Evolutionary conservation across 176 grass and related monocot species (phyloP).

Genomic region (Musa beccarii): DNA sequence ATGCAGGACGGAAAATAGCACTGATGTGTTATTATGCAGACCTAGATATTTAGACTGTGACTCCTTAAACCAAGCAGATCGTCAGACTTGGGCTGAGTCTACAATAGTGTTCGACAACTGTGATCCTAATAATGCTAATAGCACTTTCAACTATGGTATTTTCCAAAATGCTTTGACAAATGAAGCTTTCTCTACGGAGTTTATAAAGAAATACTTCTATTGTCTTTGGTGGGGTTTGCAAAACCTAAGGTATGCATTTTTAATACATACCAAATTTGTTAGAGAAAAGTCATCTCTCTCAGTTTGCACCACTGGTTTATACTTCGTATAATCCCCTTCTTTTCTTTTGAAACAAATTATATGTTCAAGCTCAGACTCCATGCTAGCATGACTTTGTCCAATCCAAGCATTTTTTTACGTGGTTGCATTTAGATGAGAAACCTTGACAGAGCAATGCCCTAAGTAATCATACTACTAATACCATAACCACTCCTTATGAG

Average conservation of each 20-base stretch:
- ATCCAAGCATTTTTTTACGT: neutral
- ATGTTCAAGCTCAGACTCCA: neutral
- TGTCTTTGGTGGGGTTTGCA: constrained; percentile 99
- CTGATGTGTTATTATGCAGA: constrained; percentile 15
- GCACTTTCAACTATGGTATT: constrained; percentile 70
- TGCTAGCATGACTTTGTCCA: neutral
- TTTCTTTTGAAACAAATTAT: neutral
- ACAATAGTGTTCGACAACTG: constrained; percentile 52
- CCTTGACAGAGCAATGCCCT: neutral
- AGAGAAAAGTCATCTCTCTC: too few relatives aligned
- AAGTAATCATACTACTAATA: neutral
- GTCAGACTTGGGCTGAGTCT: constrained; percentile 27
- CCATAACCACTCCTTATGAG: neutral
- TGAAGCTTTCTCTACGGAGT: constrained; percentile 51
- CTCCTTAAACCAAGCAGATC: neutral
- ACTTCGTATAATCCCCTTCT: neutral
- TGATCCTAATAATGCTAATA: constrained; percentile 7
- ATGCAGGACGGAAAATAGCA: constrained; percentile 43
- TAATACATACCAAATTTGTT: too few relatives aligned
- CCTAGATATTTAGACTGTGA: constrained; percentile 67
- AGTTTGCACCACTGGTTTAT: too few relatives aligned
- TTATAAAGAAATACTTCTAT: constrained; percentile 85
- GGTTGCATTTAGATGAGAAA: neutral
- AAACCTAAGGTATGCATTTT: constrained; percentile 70
- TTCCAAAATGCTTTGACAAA: constrained; percentile 51